Conservation (phyloP, 139 green algal genomes). For the Mesotaenium endlicherianum region DNA sequence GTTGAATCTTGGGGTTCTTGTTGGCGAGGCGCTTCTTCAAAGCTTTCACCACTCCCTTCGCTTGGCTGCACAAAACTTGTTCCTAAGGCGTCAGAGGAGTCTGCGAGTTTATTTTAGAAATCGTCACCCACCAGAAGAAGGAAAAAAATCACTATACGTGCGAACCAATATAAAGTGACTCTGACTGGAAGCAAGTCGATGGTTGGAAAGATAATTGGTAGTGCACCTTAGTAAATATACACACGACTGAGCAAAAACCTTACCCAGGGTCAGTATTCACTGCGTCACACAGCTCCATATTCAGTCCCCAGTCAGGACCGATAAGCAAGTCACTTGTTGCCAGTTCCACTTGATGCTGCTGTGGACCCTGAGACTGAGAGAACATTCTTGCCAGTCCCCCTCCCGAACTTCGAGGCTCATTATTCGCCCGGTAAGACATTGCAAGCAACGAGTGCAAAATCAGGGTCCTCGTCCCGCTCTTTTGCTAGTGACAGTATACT, state of each 20-base stretch:
- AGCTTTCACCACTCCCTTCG: conserved; percentile 33
- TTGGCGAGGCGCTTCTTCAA: conserved; percentile 33
- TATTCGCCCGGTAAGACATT: too few relatives aligned
- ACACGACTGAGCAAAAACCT: neutral
- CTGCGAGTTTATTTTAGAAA: neutral
- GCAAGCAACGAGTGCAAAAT: too few relatives aligned
- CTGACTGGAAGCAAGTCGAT: neutral
- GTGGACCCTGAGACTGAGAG: neutral
- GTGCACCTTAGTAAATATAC: neutral
- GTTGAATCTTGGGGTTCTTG: conserved; percentile 28
- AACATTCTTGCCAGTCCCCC: neutral
- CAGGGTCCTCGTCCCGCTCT: too few relatives aligned
- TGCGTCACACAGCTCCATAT: conserved; percentile 22
- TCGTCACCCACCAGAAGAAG: neutral
- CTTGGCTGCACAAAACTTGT: conserved; percentile 11
- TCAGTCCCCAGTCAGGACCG: conserved; percentile 29
- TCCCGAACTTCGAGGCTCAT: too few relatives aligned
- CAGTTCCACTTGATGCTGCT: conserved; percentile 22
- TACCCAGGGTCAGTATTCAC: conserved; percentile 9
- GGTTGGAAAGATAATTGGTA: neutral
- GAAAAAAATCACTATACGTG: neutral
- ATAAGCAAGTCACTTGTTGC: conserved; percentile 26
- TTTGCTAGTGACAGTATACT: too few relatives aligned
- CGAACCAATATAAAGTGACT: neutral
- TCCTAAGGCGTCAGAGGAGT: neutral